These are phyloP conservation scores for Hydnomerulius pinastri DNA, from an alignment of 768 basidiomycete genomes.

Conservation along the genomic window DNA sequence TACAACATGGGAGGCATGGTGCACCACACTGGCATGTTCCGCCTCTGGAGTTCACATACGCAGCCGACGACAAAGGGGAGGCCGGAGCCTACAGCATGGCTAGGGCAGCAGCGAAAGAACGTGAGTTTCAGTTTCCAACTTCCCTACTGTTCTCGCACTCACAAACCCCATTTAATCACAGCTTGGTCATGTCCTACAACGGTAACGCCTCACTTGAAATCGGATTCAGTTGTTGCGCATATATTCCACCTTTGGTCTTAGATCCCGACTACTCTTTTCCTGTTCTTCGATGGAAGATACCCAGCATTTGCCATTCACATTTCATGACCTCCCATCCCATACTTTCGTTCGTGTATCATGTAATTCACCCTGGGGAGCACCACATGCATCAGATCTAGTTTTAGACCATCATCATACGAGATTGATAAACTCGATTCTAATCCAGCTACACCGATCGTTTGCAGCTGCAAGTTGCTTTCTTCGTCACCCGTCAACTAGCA, in stretches of 20 bases:
- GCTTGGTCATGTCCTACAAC: slow-evolving; percentile 32
- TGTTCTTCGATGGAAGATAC: slow-evolving; percentile 11
- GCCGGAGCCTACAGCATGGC: slow-evolving; percentile 64
- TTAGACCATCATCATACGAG: neutral
- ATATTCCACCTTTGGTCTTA: slow-evolving; percentile 1
- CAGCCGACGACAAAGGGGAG: slow-evolving; percentile 44
- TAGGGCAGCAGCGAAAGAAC: slow-evolving; percentile 64
- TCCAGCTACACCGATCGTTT: no score
- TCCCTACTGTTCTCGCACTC: neutral
- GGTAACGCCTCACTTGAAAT: slow-evolving; percentile 11
- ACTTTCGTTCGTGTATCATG: slow-evolving; percentile 11
- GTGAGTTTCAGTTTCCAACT: slow-evolving; percentile 16
- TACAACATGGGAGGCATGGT: slow-evolving; percentile 78
- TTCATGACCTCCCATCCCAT: neutral
- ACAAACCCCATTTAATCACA: slow-evolving; percentile 5
- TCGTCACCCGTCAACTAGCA: no score
- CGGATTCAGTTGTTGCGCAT: neutral
- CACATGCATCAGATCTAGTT: neutral
- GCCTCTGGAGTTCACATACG: slow-evolving; percentile 60
- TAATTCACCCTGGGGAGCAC: neutral
- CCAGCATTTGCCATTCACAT: slow-evolving; percentile 10
- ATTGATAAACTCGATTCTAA: no score
- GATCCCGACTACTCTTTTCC: neutral
- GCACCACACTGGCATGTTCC: slow-evolving; percentile 69
- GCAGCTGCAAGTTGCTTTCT: no score